phyloP scores from a whole-genome alignment of 306 rosid genomes.

The Pueraria montana region DNA sequence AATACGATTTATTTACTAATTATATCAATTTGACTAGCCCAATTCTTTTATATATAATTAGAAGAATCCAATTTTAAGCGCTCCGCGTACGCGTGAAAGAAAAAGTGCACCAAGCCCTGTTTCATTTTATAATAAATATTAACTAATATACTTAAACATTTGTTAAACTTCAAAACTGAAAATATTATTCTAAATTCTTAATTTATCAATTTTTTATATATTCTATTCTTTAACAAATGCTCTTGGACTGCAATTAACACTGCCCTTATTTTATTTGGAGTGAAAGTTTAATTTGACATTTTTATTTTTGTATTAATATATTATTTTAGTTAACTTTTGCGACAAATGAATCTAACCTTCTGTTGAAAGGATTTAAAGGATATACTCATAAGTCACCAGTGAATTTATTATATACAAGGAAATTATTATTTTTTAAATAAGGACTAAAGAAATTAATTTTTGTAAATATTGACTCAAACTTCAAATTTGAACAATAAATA shows the following conservation, averaged over 20 bases:
- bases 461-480: not conserved
- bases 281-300: not conserved
- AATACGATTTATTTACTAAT: not conserved
- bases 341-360: not conserved
- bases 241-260: not conserved
- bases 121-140: not conserved
- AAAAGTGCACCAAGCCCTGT: slow-evolving; percentile 7
- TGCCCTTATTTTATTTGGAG: not conserved
- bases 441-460: not conserved
- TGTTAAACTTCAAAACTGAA: not conserved
- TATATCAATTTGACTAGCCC: not conserved
- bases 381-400: not conserved
- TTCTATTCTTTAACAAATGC: too few species aligned
- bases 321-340: not conserved
- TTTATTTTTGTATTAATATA: not conserved
- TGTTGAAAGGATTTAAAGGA: not conserved
- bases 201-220: not conserved
- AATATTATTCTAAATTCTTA: not conserved
- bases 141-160: not conserved
- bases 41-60: not conserved
- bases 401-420: not conserved
- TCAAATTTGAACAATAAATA: not conserved
- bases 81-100: not conserved
- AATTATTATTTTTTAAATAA: not conserved
- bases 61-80: not conserved